These are phyloP conservation scores for Talaromyces sp. DNA, from an alignment of 2,329 filamentous ascomycete genomes.

Conservation along the genomic window DNA sequence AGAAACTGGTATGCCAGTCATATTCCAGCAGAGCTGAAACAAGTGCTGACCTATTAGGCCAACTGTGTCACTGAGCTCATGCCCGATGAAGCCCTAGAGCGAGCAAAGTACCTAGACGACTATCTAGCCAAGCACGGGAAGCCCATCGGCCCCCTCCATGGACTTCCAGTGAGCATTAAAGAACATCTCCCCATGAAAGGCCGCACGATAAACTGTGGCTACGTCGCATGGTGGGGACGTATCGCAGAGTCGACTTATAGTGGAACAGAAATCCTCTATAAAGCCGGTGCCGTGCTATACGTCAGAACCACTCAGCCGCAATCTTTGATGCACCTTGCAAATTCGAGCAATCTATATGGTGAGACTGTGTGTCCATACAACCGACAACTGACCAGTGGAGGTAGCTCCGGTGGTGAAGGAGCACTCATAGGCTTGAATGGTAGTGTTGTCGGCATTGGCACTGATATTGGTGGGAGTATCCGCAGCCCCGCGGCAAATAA, in stretches of 20 bases:
- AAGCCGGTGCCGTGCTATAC: constrained; percentile 48
- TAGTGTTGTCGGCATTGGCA: constrained; percentile 27
- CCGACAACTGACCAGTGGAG: constrained; percentile 23
- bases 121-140: constrained; percentile 27
- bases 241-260: constrained; percentile 8
- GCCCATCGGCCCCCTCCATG: constrained; percentile 35
- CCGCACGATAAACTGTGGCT: constrained; percentile 4
- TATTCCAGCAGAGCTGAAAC: constrained; percentile 40
- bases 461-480: constrained; percentile 32
- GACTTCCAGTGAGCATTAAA: constrained; percentile 37
- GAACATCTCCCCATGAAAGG: constrained; percentile 21
- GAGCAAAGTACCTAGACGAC: constrained; percentile 35
- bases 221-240: constrained; percentile 8
- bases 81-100: constrained; percentile 31
- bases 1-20: constrained; percentile 30
- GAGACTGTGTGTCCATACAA: constrained; percentile 25
- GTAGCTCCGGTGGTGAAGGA: constrained; percentile 32
- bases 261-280: constrained; percentile 4
- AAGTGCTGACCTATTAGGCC: neutral
- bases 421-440: constrained; percentile 33
- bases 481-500: constrained; percentile 34
- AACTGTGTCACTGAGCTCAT: constrained; percentile 36
- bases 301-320: constrained; percentile 56
- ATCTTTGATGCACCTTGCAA: constrained; percentile 54
- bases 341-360: constrained; percentile 30